A percentile compares a stretch with the other conserved stretches of the same genome.
Conservation (phyloP, 768 basidiomycete species). For the Glaciozyma antarctica region DNA sequence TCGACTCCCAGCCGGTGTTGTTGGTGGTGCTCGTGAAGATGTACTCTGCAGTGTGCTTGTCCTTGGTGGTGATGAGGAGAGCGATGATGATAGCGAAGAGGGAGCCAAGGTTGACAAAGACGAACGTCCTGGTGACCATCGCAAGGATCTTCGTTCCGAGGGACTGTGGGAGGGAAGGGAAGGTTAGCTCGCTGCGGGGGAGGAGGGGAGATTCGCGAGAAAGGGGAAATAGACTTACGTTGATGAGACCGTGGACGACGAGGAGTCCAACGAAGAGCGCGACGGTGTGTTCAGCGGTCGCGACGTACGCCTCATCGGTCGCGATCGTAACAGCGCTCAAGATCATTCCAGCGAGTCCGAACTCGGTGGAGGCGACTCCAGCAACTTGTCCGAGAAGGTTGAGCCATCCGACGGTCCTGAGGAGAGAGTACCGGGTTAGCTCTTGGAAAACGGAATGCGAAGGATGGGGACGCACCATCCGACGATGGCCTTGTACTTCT, state of each 20-base stretch:
- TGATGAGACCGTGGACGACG: conserved; percentile 63
- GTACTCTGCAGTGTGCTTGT: conserved; percentile 71
- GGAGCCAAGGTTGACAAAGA: conserved; percentile 78
- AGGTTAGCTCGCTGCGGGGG: neutral
- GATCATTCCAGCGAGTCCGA: conserved; percentile 44
- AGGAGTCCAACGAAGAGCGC: conserved; percentile 68
- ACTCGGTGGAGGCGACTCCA: conserved; percentile 76
- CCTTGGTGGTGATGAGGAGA: conserved; percentile 50
- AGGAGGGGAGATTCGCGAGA: neutral
- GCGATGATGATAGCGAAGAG: conserved; percentile 77
- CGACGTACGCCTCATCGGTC: conserved; percentile 49
- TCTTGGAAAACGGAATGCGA: conserved; percentile 7
- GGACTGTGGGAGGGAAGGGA: neutral
- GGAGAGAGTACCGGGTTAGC: neutral
- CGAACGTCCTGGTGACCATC: conserved; percentile 58
- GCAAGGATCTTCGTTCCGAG: conserved; percentile 55
- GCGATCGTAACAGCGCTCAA: conserved; percentile 11
- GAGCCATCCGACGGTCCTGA: conserved; percentile 44
- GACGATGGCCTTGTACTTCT: conserved; percentile 37
- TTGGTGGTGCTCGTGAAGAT: conserved; percentile 71
- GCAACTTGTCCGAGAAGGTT: conserved; percentile 73
- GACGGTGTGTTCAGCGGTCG: conserved; percentile 63
- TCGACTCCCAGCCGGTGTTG: conserved; percentile 66
- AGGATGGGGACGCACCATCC: conserved; percentile 41
- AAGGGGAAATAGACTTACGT: conserved; percentile 39